Base-by-base conservation (phyloP, 768 basidiomycete species). In the Cystofilobasidium macerans region DNA sequence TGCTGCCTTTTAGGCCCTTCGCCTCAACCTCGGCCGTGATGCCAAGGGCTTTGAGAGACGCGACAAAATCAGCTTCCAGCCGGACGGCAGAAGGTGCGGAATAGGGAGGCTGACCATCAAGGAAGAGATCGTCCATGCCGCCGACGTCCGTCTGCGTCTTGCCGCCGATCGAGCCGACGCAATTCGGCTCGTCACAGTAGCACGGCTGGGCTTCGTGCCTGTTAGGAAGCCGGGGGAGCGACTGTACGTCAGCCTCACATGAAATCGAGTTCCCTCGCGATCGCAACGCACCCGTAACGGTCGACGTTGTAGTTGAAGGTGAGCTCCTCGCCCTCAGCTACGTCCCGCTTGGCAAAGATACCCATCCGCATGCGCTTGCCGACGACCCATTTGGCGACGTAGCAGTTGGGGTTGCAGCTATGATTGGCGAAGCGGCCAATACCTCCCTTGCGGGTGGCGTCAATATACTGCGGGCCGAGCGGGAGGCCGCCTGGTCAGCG, bases 231-330 rank as follows among this genome's bases (percentile, higher is more conserved):
- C 38, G 6, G 62, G 3, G 13, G 16, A 14, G 42, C n/a, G n/a
- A n/a, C n/a, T n/a, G n/a, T n/a, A n/a, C n/a, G n/a, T n/a, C n/a
- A n/a, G n/a, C n/a, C n/a, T n/a, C n/a, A n/a, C n/a, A n/a, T n/a
- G n/a, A n/a, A n/a, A n/a, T n/a, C n/a, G n/a, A n/a, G n/a, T n/a
- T n/a, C 20, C 7, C 12, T 6, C 18, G 42, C 2, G 20, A 40
- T 54, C 33, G 47, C 30, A 24, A 79, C 86, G 57, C 68, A 93
- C 94, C 94, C 95, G 72, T 99, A 99, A 65, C 95, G 89, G 76
- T 98, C 95, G 45, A 98, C 95, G 75, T 99, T 99, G 75, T 99
- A 99, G 77, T 99, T 98, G 80, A 98, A 98, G 0, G 95, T 98
- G 69, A 71, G 68, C 58, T 71, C 71, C 43, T 71, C 71, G 42